phyloP scores from a whole-genome alignment of 2,329 filamentous ascomycete genomes.

The Calonectria fujianensis region DNA sequence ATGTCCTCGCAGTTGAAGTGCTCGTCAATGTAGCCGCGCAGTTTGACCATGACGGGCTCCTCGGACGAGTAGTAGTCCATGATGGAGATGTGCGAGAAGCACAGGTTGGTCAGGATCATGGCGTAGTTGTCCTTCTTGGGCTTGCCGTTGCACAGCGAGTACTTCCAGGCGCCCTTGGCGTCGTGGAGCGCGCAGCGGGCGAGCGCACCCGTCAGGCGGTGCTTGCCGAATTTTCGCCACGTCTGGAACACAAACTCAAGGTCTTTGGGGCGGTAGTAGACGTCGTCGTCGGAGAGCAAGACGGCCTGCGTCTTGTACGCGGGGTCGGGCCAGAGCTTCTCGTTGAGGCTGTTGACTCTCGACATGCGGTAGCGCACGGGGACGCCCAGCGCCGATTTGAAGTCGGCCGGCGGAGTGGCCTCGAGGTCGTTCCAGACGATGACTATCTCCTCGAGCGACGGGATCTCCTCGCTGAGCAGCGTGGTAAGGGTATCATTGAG shows the following conservation, averaged over 20 bases:
- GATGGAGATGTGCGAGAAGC: constrained; percentile 62
- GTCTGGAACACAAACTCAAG: constrained; percentile 64
- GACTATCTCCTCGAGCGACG: constrained; percentile 62
- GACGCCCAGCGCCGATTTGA: constrained; percentile 57
- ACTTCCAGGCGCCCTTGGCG: constrained; percentile 55
- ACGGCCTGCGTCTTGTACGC: constrained; percentile 62
- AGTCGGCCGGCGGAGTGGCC: constrained; percentile 54
- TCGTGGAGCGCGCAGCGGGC: constrained; percentile 59
- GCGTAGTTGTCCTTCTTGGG: constrained; percentile 56
- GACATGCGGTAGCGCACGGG: constrained; percentile 60
- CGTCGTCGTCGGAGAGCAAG: constrained; percentile 64
- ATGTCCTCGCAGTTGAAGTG: constrained; percentile 65
- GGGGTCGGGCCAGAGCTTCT: constrained; percentile 62
- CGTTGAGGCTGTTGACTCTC: constrained; percentile 60
- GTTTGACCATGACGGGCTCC: constrained; percentile 54
- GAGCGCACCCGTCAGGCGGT: constrained; percentile 60
- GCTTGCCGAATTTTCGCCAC: constrained; percentile 63
- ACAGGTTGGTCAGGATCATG: constrained; percentile 62
- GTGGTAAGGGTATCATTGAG: constrained; percentile 57
- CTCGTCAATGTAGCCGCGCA: constrained; percentile 62
- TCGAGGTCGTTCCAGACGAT: constrained; percentile 63
- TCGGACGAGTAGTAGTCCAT: constrained; percentile 63
- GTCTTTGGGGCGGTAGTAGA: constrained; percentile 62
- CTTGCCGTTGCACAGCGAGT: constrained; percentile 57
- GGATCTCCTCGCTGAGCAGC: constrained; percentile 57